phyloP scores from a whole-genome alignment of 768 basidiomycete species.

The Tremella fuciformis region DNA sequence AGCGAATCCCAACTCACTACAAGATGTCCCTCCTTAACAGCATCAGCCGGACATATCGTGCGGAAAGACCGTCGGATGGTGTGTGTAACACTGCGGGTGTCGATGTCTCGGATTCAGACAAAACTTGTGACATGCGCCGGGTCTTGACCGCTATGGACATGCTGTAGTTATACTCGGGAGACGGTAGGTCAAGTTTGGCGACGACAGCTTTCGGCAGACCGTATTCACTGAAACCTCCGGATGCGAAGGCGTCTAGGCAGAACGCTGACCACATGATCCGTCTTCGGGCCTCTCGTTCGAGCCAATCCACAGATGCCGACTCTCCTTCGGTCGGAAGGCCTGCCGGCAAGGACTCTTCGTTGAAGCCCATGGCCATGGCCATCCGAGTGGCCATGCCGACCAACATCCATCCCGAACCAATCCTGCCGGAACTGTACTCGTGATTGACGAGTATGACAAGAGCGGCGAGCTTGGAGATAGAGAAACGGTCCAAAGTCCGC shows the following conservation, averaged over 20 bases:
- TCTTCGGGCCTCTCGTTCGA: constrained; percentile 3
- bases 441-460: constrained; percentile 3
- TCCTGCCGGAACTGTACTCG: constrained; percentile 2
- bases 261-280: constrained; percentile 9
- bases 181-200: too few species aligned
- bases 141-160: too few species aligned
- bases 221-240: too few species aligned
- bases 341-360: not conserved
- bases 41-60: too few species aligned
- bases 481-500: constrained; percentile 4
- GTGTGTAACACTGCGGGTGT: too few species aligned
- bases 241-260: not conserved
- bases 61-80: too few species aligned
- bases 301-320: not conserved
- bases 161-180: too few species aligned
- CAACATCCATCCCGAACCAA: not conserved
- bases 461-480: constrained; percentile 8
- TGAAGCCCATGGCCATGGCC: constrained; percentile 8
- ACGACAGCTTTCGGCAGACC: too few species aligned
- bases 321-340: not conserved
- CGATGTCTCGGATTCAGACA: too few species aligned
- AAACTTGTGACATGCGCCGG: too few species aligned
- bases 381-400: not conserved
- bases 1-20: too few species aligned
- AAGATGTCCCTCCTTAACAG: too few species aligned